These are phyloP conservation scores for Podaxis sp. DNA, from an alignment of 768 basidiomycete species.

Conservation along the genomic window DNA sequence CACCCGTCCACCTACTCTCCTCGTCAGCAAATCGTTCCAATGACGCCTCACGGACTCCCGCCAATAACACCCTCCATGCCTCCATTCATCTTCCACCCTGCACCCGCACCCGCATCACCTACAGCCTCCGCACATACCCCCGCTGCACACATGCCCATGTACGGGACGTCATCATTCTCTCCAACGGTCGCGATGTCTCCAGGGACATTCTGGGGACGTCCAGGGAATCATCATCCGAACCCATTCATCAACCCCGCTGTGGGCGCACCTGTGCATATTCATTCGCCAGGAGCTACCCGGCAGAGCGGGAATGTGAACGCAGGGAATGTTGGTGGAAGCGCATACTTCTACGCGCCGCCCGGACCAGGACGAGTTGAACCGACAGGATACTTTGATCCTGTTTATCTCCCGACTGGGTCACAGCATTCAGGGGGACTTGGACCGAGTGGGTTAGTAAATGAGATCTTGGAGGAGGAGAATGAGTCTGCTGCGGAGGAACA, in stretches of 20 bases:
- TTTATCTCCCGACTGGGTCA: constrained; percentile 31
- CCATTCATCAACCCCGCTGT: constrained; percentile 43
- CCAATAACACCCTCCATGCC: constrained; percentile 99
- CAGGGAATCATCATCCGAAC: constrained; percentile 33
- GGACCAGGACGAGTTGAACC: constrained; percentile 27
- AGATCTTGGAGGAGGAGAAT: constrained; percentile 28
- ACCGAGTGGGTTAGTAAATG: constrained; percentile 25
- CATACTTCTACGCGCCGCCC: constrained; percentile 23
- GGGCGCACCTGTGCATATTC: constrained; percentile 37
- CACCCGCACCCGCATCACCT: constrained; percentile 14
- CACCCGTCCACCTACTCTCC: constrained; percentile 14
- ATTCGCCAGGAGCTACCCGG: constrained; percentile 17
- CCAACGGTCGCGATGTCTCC: constrained; percentile 72
- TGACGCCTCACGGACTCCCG: constrained; percentile 80
- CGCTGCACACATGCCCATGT: constrained; percentile 12
- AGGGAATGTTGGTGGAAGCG: constrained; percentile 2
- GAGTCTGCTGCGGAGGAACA: constrained; percentile 1
- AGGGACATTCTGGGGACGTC: constrained; percentile 69
- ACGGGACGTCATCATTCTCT: constrained; percentile 44
- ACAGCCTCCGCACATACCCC: constrained; percentile 8
- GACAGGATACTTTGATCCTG: constrained; percentile 40
- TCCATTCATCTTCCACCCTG: constrained; percentile 78
- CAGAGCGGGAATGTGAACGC: neutral
- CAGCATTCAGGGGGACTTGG: constrained; percentile 8
- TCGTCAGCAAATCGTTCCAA: constrained; percentile 23